phyloP scores from a whole-genome alignment of 805 yeast genomes.

The Metschnikowia drakensbergensis region DNA sequence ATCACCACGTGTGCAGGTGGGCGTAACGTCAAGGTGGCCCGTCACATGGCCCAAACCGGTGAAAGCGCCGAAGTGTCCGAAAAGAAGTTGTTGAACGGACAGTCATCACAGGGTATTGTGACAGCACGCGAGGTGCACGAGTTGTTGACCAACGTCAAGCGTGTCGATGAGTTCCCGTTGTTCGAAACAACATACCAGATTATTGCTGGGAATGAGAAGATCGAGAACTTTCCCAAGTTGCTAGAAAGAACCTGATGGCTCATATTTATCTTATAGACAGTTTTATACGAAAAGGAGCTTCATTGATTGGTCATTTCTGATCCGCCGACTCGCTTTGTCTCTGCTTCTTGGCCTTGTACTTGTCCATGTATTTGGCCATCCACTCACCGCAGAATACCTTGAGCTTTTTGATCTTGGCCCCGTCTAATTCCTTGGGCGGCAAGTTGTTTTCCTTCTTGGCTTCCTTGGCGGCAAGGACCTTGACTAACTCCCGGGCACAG shows the following conservation, averaged over 20 bases:
- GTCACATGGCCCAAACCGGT: slow-evolving; percentile 75
- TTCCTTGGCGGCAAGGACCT: slow-evolving; percentile 67
- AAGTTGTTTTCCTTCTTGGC: slow-evolving; percentile 38
- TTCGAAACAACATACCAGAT: slow-evolving; percentile 78
- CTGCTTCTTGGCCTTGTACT: slow-evolving; percentile 40
- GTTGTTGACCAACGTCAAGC: slow-evolving; percentile 53
- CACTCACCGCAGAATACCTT: slow-evolving; percentile 58
- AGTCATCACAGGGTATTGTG: slow-evolving; percentile 92
- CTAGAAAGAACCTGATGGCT: slow-evolving; percentile 39
- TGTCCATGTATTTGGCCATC: slow-evolving; percentile 61
- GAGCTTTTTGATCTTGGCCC: slow-evolving; percentile 66
- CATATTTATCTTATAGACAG: slow-evolving; percentile 2
- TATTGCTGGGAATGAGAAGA: slow-evolving; percentile 68
- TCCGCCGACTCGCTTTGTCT: neutral
- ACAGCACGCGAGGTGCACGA: slow-evolving; percentile 91
- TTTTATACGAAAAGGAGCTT: too few species aligned
- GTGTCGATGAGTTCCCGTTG: slow-evolving; percentile 73
- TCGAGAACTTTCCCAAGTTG: slow-evolving; percentile 70
- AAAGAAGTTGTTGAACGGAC: slow-evolving; percentile 84
- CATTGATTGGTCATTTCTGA: neutral
- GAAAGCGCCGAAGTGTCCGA: slow-evolving; percentile 80
- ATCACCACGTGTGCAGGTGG: slow-evolving; percentile 98
- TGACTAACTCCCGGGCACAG: slow-evolving; percentile 76
- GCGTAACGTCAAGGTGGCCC: slow-evolving; percentile 90
- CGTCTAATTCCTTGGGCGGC: slow-evolving; percentile 55